phyloP scores from a whole-genome alignment of 2,329 filamentous ascomycete genomes.

The Penicillium sp. region DNA sequence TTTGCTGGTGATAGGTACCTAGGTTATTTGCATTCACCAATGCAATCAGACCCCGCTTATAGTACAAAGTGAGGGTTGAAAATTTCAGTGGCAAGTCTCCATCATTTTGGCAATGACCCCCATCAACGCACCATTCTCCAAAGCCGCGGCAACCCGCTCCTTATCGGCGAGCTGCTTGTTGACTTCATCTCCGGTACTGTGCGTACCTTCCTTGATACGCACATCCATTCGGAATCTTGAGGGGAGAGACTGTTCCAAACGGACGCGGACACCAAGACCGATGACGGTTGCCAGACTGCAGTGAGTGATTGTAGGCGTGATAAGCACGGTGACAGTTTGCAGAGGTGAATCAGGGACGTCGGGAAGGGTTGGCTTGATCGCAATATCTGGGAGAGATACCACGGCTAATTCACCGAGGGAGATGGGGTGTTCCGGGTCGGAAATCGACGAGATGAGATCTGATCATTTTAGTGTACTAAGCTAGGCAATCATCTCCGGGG shows the following conservation, averaged over 20 bases:
- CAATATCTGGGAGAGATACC: slow-evolving; percentile 92
- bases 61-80: background rate
- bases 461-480: slow-evolving; percentile 1
- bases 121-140: slow-evolving; percentile 90
- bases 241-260: slow-evolving; percentile 85
- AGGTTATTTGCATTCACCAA: background rate
- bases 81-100: slow-evolving; percentile 68
- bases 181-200: slow-evolving; percentile 89
- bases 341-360: slow-evolving; percentile 58
- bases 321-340: slow-evolving; percentile 76
- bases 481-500: background rate
- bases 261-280: slow-evolving; percentile 84
- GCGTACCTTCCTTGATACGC: slow-evolving; percentile 92
- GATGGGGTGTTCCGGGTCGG: slow-evolving; percentile 92
- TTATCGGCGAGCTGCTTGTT: slow-evolving; percentile 97
- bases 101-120: slow-evolving; percentile 92
- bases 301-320: slow-evolving; percentile 95
- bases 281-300: slow-evolving; percentile 96
- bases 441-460: slow-evolving; percentile 94
- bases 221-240: slow-evolving; percentile 91
- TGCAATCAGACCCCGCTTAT: background rate
- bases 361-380: slow-evolving; percentile 67
- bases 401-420: slow-evolving; percentile 91
- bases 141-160: slow-evolving; percentile 87
- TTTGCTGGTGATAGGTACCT: background rate